These are phyloP conservation scores for Candida sanyaensis DNA, from an alignment of 1,139 yeast species.

Conservation along the genomic window DNA sequence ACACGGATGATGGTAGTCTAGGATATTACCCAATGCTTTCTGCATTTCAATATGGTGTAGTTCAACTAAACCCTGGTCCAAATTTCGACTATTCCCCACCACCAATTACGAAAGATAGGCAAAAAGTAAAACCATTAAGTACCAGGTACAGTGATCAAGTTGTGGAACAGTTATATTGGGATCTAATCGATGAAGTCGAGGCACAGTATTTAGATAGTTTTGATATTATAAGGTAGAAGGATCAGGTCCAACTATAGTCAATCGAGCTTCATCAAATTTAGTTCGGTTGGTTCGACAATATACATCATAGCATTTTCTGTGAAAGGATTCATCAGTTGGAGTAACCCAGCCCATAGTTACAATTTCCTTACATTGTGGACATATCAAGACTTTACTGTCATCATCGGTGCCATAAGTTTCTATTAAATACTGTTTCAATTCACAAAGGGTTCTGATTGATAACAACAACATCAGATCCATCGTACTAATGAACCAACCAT, in stretches of 20 bases:
- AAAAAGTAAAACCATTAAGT: slow-evolving; percentile 48
- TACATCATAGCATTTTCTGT: slow-evolving; percentile 49
- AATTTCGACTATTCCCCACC: slow-evolving; percentile 52
- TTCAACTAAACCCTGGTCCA: slow-evolving; percentile 69
- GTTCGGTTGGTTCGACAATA: slow-evolving; percentile 23
- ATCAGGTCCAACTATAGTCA: slow-evolving; percentile 23
- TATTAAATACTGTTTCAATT: slow-evolving; percentile 45
- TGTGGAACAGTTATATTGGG: slow-evolving; percentile 83
- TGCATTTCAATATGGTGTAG: slow-evolving; percentile 79
- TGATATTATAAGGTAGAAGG: slow-evolving; percentile 25
- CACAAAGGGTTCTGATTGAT: slow-evolving; percentile 48
- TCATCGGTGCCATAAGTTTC: slow-evolving; percentile 43
- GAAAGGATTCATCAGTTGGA: slow-evolving; percentile 30
- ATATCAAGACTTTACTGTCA: slow-evolving; percentile 43
- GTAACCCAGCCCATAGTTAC: slow-evolving; percentile 54
- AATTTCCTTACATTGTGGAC: slow-evolving; percentile 57
- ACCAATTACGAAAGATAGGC: slow-evolving; percentile 16
- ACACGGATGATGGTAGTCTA: slow-evolving; percentile 75
- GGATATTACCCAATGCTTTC: slow-evolving; percentile 94
- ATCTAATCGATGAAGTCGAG: slow-evolving; percentile 82
- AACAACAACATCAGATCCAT: slow-evolving; percentile 30
- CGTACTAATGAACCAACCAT: slow-evolving; percentile 52
- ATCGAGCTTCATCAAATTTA: slow-evolving; percentile 10
- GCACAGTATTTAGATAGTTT: slow-evolving; percentile 57
- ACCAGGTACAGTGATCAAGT: slow-evolving; percentile 69